Evolutionary conservation across 345 rosid genomes (phyloP).

Genomic region (Salix brachista): DNA sequence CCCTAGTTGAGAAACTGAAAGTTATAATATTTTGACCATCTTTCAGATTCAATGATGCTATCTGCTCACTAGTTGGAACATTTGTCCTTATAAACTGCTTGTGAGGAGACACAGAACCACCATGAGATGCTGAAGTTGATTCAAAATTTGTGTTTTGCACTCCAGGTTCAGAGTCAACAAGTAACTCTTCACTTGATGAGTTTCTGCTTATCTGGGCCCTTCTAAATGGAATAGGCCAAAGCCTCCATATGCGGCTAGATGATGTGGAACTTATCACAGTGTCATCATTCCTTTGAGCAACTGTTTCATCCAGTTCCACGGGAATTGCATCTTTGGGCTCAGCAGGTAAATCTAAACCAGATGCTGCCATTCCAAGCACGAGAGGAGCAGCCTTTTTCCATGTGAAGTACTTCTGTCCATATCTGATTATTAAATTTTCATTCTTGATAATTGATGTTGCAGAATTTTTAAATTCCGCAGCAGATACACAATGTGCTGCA

Average conservation of each 20-base stretch:
- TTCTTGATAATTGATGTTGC: slow-evolving; percentile 53
- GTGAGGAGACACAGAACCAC: slow-evolving; percentile 49
- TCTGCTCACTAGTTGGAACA: slow-evolving; percentile 80
- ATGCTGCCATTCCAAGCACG: slow-evolving; percentile 69
- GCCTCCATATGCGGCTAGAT: slow-evolving; percentile 72
- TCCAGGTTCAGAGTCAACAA: slow-evolving; percentile 71
- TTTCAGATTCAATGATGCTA: slow-evolving; percentile 79
- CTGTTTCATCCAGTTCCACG: slow-evolving; percentile 46
- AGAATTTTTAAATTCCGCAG: slow-evolving; percentile 56
- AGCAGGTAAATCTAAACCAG: slow-evolving; percentile 60
- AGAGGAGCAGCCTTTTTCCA: slow-evolving; percentile 86
- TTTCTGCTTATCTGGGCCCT: slow-evolving; percentile 65
- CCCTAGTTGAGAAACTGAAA: slow-evolving; percentile 83
- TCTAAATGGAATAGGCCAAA: slow-evolving; percentile 82
- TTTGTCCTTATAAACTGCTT: slow-evolving; percentile 72
- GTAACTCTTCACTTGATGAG: slow-evolving; percentile 67
- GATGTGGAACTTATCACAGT: slow-evolving; percentile 41
- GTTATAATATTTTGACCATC: slow-evolving; percentile 85
- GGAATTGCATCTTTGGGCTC: slow-evolving; percentile 59
- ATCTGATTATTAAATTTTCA: slow-evolving; percentile 63
- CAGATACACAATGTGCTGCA: slow-evolving; percentile 53
- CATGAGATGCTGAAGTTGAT: slow-evolving; percentile 25
- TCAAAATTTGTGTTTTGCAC: slow-evolving; percentile 37
- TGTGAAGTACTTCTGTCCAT: slow-evolving; percentile 49
- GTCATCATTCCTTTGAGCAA: slow-evolving; percentile 37